Conservation (phyloP, 129 eudicot species). For the Saussurea involucrata region DNA sequence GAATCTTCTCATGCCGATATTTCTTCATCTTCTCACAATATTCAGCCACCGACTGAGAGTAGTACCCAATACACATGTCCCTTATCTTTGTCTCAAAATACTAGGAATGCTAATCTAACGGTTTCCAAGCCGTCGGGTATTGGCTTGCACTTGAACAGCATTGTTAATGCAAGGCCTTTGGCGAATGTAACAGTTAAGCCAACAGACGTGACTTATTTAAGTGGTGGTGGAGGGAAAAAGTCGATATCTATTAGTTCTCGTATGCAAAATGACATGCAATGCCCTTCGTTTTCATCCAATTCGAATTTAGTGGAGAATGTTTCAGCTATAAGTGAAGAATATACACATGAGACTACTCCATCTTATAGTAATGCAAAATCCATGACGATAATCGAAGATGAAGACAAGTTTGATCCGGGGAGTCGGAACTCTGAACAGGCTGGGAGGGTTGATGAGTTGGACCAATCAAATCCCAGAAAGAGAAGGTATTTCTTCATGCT, state of each 20-base stretch:
- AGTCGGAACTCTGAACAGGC: conserved; percentile 19
- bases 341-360: conserved; percentile 19
- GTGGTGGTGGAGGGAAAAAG: conserved; percentile 27
- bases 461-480: conserved; percentile 41
- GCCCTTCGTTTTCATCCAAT: conserved; percentile 32
- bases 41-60: conserved; percentile 9
- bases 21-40: conserved; percentile 9
- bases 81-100: conserved; percentile 19
- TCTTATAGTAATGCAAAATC: conserved; percentile 20
- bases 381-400: conserved; percentile 23
- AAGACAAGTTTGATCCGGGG: conserved; percentile 33
- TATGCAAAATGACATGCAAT: conserved; percentile 26
- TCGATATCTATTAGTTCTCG: conserved; percentile 20
- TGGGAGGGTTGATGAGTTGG: conserved; percentile 21
- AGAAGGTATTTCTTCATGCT: conserved; percentile 40
- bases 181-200: conserved; percentile 28
- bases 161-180: conserved; percentile 43
- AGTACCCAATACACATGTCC: background rate
- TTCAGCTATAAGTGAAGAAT: conserved; percentile 37
- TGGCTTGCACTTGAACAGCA: conserved; percentile 83
- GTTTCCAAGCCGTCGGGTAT: conserved; percentile 75
- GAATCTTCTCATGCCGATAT: conserved; percentile 25
- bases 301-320: conserved; percentile 22
- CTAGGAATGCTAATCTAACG: conserved; percentile 11
- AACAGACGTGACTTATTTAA: conserved; percentile 22